Conservation (phyloP, 345 rosid species). For the Carallia pectinifolia region DNA sequence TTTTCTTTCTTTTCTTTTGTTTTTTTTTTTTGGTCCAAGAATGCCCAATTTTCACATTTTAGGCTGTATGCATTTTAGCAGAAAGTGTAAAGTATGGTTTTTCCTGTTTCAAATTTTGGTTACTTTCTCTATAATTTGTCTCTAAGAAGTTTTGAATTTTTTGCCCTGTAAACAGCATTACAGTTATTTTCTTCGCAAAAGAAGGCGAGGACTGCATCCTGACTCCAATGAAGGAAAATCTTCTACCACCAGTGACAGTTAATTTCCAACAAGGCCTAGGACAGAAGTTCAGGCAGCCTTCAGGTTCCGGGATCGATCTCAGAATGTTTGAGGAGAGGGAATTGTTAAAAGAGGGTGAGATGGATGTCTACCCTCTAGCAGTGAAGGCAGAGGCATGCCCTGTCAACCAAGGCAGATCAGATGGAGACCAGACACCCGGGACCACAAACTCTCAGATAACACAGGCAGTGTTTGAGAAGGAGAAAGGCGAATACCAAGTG, state of each 20-base stretch:
- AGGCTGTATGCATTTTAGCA: neutral
- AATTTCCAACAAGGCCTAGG: constrained; percentile 80
- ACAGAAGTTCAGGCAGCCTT: constrained; percentile 79
- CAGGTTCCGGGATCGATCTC: constrained; percentile 80
- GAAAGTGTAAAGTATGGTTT: neutral
- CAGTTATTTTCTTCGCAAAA: constrained; percentile 79
- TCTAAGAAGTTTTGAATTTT: constrained; percentile 11
- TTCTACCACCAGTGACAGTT: constrained; percentile 61
- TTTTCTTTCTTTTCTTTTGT: neutral
- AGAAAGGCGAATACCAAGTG: constrained; percentile 62
- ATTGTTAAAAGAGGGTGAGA: constrained; percentile 34
- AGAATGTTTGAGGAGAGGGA: constrained; percentile 64
- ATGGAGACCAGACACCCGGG: constrained; percentile 42
- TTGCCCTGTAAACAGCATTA: constrained; percentile 53
- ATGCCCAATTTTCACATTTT: neutral
- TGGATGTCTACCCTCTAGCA: constrained; percentile 67
- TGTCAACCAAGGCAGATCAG: constrained; percentile 28
- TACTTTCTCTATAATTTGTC: too few species aligned
- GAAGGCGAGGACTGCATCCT: constrained; percentile 72
- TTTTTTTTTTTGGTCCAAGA: too few species aligned
- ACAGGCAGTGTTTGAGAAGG: constrained; percentile 73
- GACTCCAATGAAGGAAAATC: constrained; percentile 54
- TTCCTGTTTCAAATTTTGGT: too few species aligned
- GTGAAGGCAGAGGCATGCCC: constrained; percentile 77
- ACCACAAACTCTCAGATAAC: constrained; percentile 72